Evolutionary conservation across 2,329 filamentous ascomycete species (phyloP), one percentile per base, ranked within the genome.

Genomic region (Ceratocystiopsis sp.): DNA sequence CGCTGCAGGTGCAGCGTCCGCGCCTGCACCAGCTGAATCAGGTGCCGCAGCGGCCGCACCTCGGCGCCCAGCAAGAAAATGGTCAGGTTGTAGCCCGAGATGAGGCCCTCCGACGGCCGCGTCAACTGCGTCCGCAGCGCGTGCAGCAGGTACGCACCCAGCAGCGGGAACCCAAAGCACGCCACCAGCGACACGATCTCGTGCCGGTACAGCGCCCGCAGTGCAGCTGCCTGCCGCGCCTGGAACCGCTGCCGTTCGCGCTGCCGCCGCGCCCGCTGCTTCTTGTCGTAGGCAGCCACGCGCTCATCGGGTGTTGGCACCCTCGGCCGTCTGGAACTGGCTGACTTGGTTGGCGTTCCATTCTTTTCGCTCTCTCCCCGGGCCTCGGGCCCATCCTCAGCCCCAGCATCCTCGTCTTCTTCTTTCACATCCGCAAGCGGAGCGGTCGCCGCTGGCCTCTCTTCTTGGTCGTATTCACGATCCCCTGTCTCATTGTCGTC

Each of bases 1-100:
- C 78, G 75, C 58, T 96, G 87, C 1, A 95, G 69, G 54, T 87
- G 78, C 10, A 93, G 64, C 3, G 86, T 94, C 33, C 84, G 75
- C 14, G 75, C 72, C 53, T 85, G 79, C 4, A 93, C 70, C 53
- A 95, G 72, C 55, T 79, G 84, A 48, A 94, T 74, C 21, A 93
- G 63, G 55, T 95, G 87, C 1, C 83, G 75, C 40, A 86, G 64
- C 0, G 89, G 89, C 3, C 84, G 78, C 25, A 95, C 66, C 60
- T 96, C 89, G 4, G 89, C 83, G 1, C 82, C 84, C 16, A 94
- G 69, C 3, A 94, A 66, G 59, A 95, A 96, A 42, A 96, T 84
- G 13, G 80, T 86, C 43, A 96, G 68, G 58, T 95, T 95, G 62
- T 89, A 93, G 59, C 94, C 84, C 5, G 85, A 93, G 8, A 96